Percentiles rank a stretch among this genome's conserved stretches.
phyloP scores from a whole-genome alignment of 306 rosid species.

The Vigna mungo region DNA sequence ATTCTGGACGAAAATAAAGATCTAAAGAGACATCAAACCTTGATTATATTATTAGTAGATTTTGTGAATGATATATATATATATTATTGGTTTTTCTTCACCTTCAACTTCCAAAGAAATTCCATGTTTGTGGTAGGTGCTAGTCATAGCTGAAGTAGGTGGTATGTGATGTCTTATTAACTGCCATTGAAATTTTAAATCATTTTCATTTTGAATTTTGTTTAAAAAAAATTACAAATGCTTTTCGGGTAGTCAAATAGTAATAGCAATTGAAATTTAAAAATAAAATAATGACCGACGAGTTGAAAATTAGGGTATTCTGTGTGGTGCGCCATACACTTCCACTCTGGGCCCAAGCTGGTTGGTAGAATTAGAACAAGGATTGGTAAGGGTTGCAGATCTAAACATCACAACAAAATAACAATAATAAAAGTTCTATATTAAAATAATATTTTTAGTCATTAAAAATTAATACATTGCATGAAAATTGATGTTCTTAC shows the following conservation, averaged over 20 bases:
- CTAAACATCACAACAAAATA: not conserved
- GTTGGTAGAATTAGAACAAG: conserved; percentile 38
- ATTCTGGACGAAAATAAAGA: too few relatives aligned
- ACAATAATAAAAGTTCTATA: too few relatives aligned
- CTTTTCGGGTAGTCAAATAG: not conserved
- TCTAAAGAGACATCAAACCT: too few relatives aligned
- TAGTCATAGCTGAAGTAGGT: not conserved
- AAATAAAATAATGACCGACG: conserved; percentile 3
- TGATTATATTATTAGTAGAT: too few relatives aligned
- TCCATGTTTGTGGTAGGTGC: not conserved
- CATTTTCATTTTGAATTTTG: conserved; percentile 8
- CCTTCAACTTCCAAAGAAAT: not conserved
- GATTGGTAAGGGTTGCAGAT: conserved; percentile 7
- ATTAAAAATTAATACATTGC: too few relatives aligned
- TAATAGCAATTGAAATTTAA: not conserved
- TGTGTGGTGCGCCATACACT: conserved; percentile 12
- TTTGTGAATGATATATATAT: too few relatives aligned
- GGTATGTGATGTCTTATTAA: not conserved
- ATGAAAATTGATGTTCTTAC: too few relatives aligned
- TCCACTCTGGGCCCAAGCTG: conserved; percentile 24
- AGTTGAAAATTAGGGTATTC: not conserved
- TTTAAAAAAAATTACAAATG: not conserved
- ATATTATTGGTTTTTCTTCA: too few relatives aligned
- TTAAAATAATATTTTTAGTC: too few relatives aligned
- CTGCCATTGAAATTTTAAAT: not conserved